Evolutionary conservation across 805 yeast genomes (phyloP), one percentile per base, ranked within the genome.

Genomic region (Saccharomycopsis oosterbeekiorum): DNA sequence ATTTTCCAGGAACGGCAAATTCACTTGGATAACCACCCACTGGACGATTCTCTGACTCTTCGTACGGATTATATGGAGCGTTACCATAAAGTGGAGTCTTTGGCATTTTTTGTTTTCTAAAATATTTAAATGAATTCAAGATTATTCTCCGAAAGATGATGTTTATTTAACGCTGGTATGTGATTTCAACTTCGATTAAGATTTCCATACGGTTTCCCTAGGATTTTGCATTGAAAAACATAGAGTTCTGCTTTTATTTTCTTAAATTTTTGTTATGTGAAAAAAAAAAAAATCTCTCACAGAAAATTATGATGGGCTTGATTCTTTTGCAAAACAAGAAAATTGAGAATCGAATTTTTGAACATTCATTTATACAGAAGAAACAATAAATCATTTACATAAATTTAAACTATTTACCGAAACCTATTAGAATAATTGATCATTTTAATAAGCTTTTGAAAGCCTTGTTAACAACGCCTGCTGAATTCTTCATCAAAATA

Each of bases 21-120:
- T 89, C 96, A 29, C 91, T 84, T 0, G 96, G 96, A 65, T 89
- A 89, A 1, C 96, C 96, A 69, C 84, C 84, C 0, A 96, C 81
- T 0, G 96, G 96, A 55, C 96, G 76, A 50, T 75, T 70, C 69
- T 89, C 96, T 0, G 80, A 73, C 0, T 92, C 87, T 69, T 89
- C 96, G 68, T 84, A 89, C 6, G 96, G 96, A 67, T 89, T 89
- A 70, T 88, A 89, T 0, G 94, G 94, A 0, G 92, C 93, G 64
- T 79, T 82, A 15, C 64, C 64, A 29, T 58, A 55, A 47, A 47
- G 29, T 12, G 53, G 53, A 21, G 34, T 47, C 14, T 47, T 47
- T 21, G 53, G n/a, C 53, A 47, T 47, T 19, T 47, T 47, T 47
- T 5, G n/a, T 6, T 11, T 2, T 47, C 15, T 26, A 9, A 12